Conservation (phyloP, 306 rosid species). For the Cucurbita maxima region DNA sequence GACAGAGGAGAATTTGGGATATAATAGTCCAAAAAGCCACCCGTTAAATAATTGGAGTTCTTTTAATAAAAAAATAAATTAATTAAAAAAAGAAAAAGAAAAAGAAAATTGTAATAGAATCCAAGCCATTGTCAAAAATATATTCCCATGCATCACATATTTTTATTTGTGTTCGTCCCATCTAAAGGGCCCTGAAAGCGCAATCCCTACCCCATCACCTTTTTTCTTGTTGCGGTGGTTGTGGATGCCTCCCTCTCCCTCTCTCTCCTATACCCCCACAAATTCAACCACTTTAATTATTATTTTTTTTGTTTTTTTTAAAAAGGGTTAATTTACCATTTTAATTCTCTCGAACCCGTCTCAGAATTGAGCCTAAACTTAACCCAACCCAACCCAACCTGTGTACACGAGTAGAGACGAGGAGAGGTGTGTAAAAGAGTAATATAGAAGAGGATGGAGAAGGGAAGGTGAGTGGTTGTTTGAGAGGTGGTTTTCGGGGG, state of each 20-base stretch:
- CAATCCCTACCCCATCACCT: slow-evolving; percentile 7
- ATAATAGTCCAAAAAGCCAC: not conserved
- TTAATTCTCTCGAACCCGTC: no score
- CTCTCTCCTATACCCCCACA: no score
- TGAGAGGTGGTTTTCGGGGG: slow-evolving; percentile 44
- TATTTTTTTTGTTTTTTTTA: no score
- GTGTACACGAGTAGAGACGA: no score
- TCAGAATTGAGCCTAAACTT: no score
- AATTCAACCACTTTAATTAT: no score
- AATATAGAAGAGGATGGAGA: slow-evolving; percentile 4
- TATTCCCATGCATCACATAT: not conserved
- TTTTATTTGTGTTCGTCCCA: not conserved
- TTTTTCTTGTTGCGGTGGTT: slow-evolving; percentile 48
- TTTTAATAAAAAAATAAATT: not conserved
- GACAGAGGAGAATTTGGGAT: no score
- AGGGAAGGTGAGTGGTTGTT: slow-evolving; percentile 45
- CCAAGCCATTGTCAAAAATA: not conserved
- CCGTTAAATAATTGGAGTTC: not conserved
- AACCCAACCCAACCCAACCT: no score
- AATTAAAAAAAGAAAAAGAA: not conserved
- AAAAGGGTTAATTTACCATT: no score
- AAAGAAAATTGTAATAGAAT: not conserved
- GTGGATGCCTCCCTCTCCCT: slow-evolving; percentile 7
- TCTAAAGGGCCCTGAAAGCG: slow-evolving; percentile 4
- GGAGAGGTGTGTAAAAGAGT: not conserved